A percentile compares a stretch with the other conserved stretches of the same genome.
phyloP scores from a whole-genome alignment of 2,329 filamentous ascomycete species.

The Rhytidhysteron rufulum region DNA sequence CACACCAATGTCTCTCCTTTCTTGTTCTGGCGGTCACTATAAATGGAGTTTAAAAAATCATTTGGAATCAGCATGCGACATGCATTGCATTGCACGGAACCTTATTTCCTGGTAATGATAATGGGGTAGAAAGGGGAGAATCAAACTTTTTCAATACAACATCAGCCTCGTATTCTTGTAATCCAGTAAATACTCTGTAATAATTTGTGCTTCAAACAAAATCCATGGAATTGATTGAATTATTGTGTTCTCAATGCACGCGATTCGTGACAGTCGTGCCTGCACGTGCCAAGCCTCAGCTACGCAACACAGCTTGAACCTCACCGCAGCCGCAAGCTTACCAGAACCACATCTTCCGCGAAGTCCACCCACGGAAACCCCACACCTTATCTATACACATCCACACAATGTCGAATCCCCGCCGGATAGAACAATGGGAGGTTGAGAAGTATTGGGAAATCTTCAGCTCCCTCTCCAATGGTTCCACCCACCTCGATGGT shows the following conservation, averaged over 20 bases:
- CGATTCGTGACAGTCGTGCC: no score
- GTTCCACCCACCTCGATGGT: conserved; percentile 63
- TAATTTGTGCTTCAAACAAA: no score
- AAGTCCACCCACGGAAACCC: not conserved
- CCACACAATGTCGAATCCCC: conserved; percentile 34
- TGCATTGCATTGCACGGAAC: not conserved
- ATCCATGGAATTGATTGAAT: no score
- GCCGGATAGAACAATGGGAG: conserved; percentile 67
- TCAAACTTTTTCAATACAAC: no score
- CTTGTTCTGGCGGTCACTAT: not conserved
- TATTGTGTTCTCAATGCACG: no score
- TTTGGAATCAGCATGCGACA: no score
- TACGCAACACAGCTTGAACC: not conserved
- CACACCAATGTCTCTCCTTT: not conserved
- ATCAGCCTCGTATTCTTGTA: no score
- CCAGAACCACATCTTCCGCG: not conserved
- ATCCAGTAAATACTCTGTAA: no score
- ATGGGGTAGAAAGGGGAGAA: conserved; percentile 1
- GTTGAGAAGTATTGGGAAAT: conserved; percentile 79
- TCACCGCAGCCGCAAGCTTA: not conserved
- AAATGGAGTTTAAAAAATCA: no score
- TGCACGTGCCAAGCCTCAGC: not conserved
- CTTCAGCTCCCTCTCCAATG: conserved; percentile 64
- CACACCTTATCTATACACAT: not conserved
- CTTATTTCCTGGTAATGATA: conserved; percentile 1